Conservation (phyloP, 495 filamentous ascomycete genomes). For the Darksidea phi region DNA sequence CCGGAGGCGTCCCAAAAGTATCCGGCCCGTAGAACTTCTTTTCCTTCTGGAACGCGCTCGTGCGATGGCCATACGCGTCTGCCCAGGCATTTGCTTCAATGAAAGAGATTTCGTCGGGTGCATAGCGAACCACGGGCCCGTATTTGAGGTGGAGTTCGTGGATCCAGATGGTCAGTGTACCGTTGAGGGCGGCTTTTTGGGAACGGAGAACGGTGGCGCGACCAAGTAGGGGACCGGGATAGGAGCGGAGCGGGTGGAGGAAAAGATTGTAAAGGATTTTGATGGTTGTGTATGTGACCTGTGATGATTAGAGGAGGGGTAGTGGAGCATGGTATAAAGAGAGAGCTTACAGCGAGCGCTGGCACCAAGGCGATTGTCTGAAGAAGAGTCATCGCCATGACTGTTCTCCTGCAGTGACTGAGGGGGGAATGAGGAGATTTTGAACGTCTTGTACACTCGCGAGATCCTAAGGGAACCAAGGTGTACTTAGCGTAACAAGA, state of each 20-base stretch:
- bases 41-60: constrained; percentile 11
- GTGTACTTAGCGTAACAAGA: too few species aligned
- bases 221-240: constrained; percentile 39
- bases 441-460: neutral
- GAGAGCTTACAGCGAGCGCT: neutral
- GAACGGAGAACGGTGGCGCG: constrained; percentile 27
- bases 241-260: constrained; percentile 41
- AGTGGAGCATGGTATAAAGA: neutral
- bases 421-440: neutral
- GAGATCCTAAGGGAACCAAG: too few species aligned
- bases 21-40: constrained; percentile 13
- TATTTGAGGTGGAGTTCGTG: constrained; percentile 37
- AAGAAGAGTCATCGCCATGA: neutral
- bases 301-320: neutral
- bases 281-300: neutral
- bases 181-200: neutral
- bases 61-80: constrained; percentile 14
- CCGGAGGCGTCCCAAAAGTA: neutral
- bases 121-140: constrained; percentile 38
- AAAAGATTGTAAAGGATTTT: constrained; percentile 37
- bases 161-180: neutral
- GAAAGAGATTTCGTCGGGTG: constrained; percentile 36
- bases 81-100: constrained; percentile 25
- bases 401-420: neutral
- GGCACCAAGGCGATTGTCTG: neutral